Evolutionary conservation across 1,139 yeast genomes (phyloP), one percentile per base, ranked within the genome.

Genomic region (Blastobotrys buckinghamii): DNA sequence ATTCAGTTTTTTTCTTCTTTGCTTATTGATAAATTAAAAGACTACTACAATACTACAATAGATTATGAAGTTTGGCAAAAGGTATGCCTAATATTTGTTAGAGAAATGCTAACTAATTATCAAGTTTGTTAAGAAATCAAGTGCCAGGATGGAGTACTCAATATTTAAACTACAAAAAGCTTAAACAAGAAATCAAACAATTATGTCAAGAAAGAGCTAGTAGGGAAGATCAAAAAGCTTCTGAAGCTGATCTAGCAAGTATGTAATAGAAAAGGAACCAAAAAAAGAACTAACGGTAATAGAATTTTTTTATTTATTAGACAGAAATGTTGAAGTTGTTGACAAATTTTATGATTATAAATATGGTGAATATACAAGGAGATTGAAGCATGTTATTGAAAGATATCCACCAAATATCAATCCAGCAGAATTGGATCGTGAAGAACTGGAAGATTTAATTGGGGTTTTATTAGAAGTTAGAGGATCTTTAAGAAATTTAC

Each of bases 11-110:
- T 32, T 15, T 32, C 7, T 7, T 32, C 17, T 32, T 7, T 32
- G 4, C 17, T 5, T 32, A 4, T 7, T 5, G 4, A 32, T 32
- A 32, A 32, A 32, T 12, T n/a, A n/a, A n/a, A 12, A 12, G n/a
- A 12, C 33, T 29, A 12, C 33, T 29, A n/a, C 33, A 12, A 12
- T 29, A 29, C 33, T 12, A 32, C 35, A 5, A 32, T 4, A 15
- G 6, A 15, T 5, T 32, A 86, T 87, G 96, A 87, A 87, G 75
- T 87, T 87, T 66, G 95, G 95, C 34, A 87, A 87, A 65, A 84
- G 88, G 64, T 73, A 50, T 33, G 69, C 22, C 10, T 22, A 22
- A 5, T 22, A 32, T 29, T 29, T 12, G 4, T 29, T 2, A 29
- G n/a, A 29, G 9, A 29, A 29, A 29, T 29, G 9, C 32, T 29